Evolutionary conservation across 192 early-diverging fungal genomes (phyloP).

Genomic region (Physocladia obscura): DNA sequence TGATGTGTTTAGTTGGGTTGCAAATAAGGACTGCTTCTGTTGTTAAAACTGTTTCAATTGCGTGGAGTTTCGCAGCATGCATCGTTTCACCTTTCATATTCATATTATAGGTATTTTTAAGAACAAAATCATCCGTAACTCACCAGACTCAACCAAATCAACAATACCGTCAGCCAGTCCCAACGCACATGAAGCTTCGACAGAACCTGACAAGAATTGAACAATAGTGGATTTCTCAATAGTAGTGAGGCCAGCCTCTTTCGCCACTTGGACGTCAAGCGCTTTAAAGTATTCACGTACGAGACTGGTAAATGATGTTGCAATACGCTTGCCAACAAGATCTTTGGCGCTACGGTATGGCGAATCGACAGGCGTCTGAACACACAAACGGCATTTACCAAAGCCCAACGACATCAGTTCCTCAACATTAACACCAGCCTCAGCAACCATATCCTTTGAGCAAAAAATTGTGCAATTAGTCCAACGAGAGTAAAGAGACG

Average conservation of each 20-base stretch:
- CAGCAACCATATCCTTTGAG: constrained; percentile 82
- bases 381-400: constrained; percentile 87
- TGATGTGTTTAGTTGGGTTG: constrained; percentile 65
- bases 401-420: constrained; percentile 70
- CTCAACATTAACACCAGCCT: constrained; percentile 72
- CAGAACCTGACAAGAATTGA: constrained; percentile 86
- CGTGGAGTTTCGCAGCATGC: constrained; percentile 94
- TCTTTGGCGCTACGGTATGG: constrained; percentile 53
- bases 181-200: constrained; percentile 93
- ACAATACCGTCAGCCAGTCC: constrained; percentile 96
- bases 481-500: no score
- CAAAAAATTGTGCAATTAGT: neutral
- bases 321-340: constrained; percentile 89
- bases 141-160: constrained; percentile 45
- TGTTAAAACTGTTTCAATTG: constrained; percentile 77
- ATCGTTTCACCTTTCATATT: constrained; percentile 90
- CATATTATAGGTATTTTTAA: neutral
- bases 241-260: constrained; percentile 19
- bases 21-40: constrained; percentile 90
- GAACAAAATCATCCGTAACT: neutral
- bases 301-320: constrained; percentile 84
- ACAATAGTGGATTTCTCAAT: constrained; percentile 64
- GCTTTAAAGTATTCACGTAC: constrained; percentile 67
- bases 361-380: constrained; percentile 80
- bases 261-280: constrained; percentile 64